Evolutionary conservation across 2,329 filamentous ascomycete genomes (phyloP), one percentile per base, ranked within the genome.

Genomic region (Emericellopsis cladophorae): DNA sequence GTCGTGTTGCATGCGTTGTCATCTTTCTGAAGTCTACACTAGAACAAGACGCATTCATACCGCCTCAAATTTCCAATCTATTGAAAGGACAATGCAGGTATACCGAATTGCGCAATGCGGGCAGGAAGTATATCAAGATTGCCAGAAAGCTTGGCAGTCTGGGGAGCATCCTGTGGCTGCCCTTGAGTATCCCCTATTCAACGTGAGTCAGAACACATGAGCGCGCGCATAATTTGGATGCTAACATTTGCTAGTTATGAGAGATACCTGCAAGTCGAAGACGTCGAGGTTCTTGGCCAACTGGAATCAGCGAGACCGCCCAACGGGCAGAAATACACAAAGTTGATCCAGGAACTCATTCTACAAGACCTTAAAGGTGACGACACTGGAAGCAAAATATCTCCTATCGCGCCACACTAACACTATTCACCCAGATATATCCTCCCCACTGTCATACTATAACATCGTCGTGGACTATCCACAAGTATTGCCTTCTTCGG

Each of bases 101-200:
- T 2, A 44, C 51, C 0, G 57, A 60, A 4, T 31, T 59, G 14
- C 44, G 54, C 3, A 56, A 58, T 42, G 52, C 55, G 0, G 57
- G 57, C 0, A 56, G 50, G 23, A 60, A 60, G 40, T 60, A 60
- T 7, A 52, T 59, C 42, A 59, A 58, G 40, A 54, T 60, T 21
- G 53, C 52, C 0, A 45, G 57, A 3, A 46, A 49, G 23, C 45
- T 60, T 3, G 54, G 53, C 1, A 49, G 50, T 1, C 43, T 58
- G 3, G 56, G 57, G 0, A 49, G 54, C 0, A 44, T 60, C 3
- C 44, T 58, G 10, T 60, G 57, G 57, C 51, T 60, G 11, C 57
- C 57, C 0, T 14, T 52, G 7, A 51, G 54, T 6, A 48, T 60
- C 1, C 57, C 57, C 0, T 46, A 52, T 9, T 60, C 57, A 1